Evolutionary conservation across 371 early-diverging fungal genomes (phyloP).

Genomic region (Massospora cicadina): DNA sequence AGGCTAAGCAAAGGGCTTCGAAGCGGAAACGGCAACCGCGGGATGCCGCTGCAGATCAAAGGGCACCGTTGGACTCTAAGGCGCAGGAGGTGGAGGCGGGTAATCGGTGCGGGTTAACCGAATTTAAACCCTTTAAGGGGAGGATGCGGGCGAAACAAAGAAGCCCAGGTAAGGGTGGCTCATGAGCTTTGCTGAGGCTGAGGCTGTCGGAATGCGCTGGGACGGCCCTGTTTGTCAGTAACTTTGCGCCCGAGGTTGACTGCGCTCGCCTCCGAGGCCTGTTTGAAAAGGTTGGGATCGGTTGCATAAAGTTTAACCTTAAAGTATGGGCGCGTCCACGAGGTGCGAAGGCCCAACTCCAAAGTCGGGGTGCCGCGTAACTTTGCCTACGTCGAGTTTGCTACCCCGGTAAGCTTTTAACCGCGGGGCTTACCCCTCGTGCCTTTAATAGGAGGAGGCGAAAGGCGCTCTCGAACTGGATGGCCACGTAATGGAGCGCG

Average conservation of each 20-base stretch:
- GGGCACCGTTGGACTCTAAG: neutral
- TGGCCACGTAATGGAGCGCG: neutral
- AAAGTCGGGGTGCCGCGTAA: neutral
- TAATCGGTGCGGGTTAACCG: no score
- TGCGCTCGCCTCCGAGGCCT: neutral
- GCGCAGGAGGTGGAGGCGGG: no score
- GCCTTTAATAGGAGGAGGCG: constrained; percentile 15
- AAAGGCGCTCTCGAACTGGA: neutral
- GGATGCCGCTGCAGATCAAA: neutral
- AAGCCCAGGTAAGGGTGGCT: neutral
- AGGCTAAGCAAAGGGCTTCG: neutral
- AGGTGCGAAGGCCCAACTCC: constrained; percentile 6
- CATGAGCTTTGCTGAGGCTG: neutral
- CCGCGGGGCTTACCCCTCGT: neutral
- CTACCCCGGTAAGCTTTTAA: neutral
- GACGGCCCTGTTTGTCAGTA: neutral
- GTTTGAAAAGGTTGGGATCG: neutral
- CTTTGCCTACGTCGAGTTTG: constrained; percentile 5
- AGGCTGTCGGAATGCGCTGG: neutral
- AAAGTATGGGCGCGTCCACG: neutral
- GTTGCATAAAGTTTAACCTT: neutral
- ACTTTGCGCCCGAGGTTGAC: neutral
- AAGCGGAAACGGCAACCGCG: neutral
- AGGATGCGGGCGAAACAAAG: neutral
- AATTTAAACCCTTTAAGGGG: neutral